phyloP scores from a whole-genome alignment of 2,329 filamentous ascomycete species.

The Didymella keratinophila region DNA sequence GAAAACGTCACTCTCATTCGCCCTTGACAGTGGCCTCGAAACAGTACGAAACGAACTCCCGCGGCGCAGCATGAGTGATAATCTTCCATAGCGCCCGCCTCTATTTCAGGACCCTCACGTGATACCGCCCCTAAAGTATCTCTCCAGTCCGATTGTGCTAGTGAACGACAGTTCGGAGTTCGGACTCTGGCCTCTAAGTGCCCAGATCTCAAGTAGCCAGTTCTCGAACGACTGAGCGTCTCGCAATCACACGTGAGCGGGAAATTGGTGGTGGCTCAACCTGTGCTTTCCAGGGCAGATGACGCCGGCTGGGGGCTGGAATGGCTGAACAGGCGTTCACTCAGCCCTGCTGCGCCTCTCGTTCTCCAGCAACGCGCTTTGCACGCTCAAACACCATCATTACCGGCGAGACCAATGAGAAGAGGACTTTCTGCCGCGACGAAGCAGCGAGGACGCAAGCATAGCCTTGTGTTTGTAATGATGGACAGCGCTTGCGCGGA shows the following conservation, averaged over 20 bases:
- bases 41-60: slow-evolving; percentile 21
- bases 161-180: background rate
- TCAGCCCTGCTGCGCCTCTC: slow-evolving; percentile 24
- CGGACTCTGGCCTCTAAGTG: background rate
- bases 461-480: slow-evolving; percentile 31
- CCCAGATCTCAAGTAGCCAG: background rate
- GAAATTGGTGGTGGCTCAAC: slow-evolving; percentile 19
- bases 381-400: background rate
- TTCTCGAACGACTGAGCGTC: background rate
- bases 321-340: slow-evolving; percentile 24
- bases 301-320: slow-evolving; percentile 6
- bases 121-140: slow-evolving; percentile 1
- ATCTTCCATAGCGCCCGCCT: slow-evolving; percentile 28
- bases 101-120: slow-evolving; percentile 9
- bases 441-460: slow-evolving; percentile 24
- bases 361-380: slow-evolving; percentile 5
- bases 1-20: slow-evolving; percentile 26
- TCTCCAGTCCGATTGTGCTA: background rate
- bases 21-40: background rate
- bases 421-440: slow-evolving; percentile 37
- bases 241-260: slow-evolving; percentile 8
- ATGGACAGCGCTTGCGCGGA: background rate
- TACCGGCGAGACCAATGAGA: slow-evolving; percentile 27
- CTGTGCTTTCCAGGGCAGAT: background rate
- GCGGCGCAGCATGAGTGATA: slow-evolving; percentile 28